phyloP scores from a whole-genome alignment of 2,329 filamentous ascomycete species.

The Verticillium zaregamsianum region DNA sequence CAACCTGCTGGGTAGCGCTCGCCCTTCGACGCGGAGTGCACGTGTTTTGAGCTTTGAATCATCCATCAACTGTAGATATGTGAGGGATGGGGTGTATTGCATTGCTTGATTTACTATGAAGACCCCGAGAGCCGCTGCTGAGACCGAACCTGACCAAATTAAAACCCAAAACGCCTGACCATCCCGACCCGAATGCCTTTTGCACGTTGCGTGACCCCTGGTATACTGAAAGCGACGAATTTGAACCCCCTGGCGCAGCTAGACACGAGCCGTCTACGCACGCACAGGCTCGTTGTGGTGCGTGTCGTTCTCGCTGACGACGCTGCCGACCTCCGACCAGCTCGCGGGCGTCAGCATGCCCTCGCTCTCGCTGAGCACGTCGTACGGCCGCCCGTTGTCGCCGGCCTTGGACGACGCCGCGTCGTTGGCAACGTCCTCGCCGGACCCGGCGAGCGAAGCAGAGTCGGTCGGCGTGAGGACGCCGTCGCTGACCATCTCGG shows the following conservation, averaged over 20 bases:
- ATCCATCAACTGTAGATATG: background rate
- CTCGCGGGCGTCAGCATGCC: slow-evolving; percentile 56
- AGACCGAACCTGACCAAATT: background rate
- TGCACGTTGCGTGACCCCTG: background rate
- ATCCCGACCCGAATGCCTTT: background rate
- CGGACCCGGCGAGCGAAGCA: slow-evolving; percentile 48
- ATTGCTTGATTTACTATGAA: background rate
- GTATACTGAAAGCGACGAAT: background rate
- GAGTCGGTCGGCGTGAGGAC: slow-evolving; percentile 57
- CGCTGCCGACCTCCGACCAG: slow-evolving; percentile 63
- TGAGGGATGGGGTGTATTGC: background rate
- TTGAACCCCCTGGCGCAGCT: background rate
- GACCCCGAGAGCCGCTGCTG: background rate
- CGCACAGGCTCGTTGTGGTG: slow-evolving; percentile 8
- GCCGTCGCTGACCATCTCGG: slow-evolving; percentile 47
- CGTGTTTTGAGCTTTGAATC: too few relatives aligned
- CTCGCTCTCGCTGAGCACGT: slow-evolving; percentile 57
- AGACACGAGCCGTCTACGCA: background rate
- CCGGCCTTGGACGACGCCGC: slow-evolving; percentile 30
- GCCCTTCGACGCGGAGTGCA: background rate
- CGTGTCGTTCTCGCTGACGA: slow-evolving; percentile 51
- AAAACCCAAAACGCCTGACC: background rate
- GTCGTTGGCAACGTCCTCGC: slow-evolving; percentile 43
- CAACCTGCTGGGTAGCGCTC: background rate
- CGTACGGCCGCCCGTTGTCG: slow-evolving; percentile 37